Percentiles rank a stretch among this genome's conserved stretches.
phyloP scores from a whole-genome alignment of 305 asterid genomes.

The Fraxinus latifolia region DNA sequence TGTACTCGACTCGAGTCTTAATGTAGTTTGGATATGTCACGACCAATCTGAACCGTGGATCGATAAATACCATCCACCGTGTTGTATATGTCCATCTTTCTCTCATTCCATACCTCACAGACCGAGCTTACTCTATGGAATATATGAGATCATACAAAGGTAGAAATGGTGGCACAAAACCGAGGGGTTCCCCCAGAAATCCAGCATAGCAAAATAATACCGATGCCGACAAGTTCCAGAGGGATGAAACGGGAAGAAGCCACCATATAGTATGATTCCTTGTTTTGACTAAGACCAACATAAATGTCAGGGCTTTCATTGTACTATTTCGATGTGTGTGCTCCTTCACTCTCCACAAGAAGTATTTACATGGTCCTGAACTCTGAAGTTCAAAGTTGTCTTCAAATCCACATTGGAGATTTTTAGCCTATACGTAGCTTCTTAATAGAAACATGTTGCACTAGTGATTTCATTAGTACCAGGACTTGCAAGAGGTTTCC shows the following conservation, averaged over 20 bases:
- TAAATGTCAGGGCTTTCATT: conserved; percentile 30
- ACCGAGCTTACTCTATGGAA: conserved; percentile 20
- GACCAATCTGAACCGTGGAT: conserved; percentile 25
- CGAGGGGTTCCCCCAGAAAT: conserved; percentile 19
- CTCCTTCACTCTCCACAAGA: conserved; percentile 36
- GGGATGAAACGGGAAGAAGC: conserved; percentile 25
- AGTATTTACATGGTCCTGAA: conserved; percentile 29
- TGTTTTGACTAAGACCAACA: conserved; percentile 34
- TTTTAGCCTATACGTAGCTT: conserved; percentile 25
- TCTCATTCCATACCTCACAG: conserved; percentile 26
- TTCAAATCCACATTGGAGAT: conserved; percentile 37
- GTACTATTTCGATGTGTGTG: conserved; percentile 24
- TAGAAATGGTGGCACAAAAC: conserved; percentile 2
- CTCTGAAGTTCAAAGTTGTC: conserved; percentile 32
- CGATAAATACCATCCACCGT: conserved; percentile 31
- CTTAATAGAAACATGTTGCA: neutral
- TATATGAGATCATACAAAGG: conserved; percentile 1
- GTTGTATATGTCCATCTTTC: conserved; percentile 23
- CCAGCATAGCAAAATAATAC: conserved; percentile 24
- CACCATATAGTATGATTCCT: conserved; percentile 26
- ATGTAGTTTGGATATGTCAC: neutral
- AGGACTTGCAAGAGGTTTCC: neutral
- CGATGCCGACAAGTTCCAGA: conserved; percentile 20
- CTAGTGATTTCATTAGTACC: neutral
- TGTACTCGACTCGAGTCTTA: neutral